phyloP scores from a whole-genome alignment of 2,329 filamentous ascomycete genomes.

The Massarina eburnea region DNA sequence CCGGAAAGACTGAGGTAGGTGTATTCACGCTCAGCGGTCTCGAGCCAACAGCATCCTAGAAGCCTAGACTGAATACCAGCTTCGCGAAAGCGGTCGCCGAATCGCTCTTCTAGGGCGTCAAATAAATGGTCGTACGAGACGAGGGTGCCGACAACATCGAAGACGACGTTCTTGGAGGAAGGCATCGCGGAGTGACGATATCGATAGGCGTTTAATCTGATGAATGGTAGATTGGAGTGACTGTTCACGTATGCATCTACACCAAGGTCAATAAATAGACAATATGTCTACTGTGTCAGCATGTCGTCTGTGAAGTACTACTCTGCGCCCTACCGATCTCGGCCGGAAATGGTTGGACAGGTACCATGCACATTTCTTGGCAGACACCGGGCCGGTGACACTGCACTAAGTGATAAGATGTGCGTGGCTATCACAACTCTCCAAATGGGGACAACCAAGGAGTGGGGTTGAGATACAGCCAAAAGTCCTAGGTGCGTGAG shows the following conservation, averaged over 20 bases:
- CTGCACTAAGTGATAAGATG: not conserved
- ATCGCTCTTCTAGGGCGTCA: slow-evolving; percentile 43
- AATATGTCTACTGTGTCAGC: too few species aligned
- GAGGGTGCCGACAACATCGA: slow-evolving; percentile 54
- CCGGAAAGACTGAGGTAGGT: slow-evolving; percentile 52
- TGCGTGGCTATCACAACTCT: not conserved
- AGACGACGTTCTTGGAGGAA: slow-evolving; percentile 17
- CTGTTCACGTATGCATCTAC: not conserved
- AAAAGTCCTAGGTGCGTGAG: not conserved
- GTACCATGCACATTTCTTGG: not conserved
- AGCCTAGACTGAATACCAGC: slow-evolving; percentile 46
- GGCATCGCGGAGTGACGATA: not conserved
- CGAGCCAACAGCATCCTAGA: slow-evolving; percentile 53
- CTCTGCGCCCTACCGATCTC: not conserved
- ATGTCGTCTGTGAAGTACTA: not conserved
- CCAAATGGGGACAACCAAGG: too few species aligned
- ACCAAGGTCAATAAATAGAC: not conserved
- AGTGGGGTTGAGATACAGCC: not conserved
- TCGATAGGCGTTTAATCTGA: not conserved
- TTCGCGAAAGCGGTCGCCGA: slow-evolving; percentile 46
- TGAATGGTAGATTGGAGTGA: not conserved
- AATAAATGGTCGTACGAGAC: slow-evolving; percentile 52
- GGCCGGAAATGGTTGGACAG: not conserved
- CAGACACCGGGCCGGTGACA: not conserved
- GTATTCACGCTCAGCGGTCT: slow-evolving; percentile 52